Evolutionary conservation across 495 filamentous ascomycete genomes (phyloP).

Genomic region (Hyphodiscus hymeniophilus): DNA sequence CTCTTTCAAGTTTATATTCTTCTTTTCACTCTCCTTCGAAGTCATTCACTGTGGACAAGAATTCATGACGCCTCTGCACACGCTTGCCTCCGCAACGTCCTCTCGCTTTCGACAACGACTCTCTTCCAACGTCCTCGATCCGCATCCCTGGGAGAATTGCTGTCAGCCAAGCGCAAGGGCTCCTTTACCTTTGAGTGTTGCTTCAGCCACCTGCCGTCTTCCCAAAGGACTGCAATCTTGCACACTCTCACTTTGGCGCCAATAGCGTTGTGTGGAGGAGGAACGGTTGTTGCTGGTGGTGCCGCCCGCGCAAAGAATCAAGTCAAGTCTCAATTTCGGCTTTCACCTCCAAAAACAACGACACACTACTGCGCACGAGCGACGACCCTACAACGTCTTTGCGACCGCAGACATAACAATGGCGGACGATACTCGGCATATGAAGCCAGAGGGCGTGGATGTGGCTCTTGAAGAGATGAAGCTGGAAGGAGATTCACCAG

Average conservation of each 20-base stretch:
- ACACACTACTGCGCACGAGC: background rate
- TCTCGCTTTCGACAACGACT: constrained; percentile 1
- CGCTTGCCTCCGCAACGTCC: constrained; percentile 3
- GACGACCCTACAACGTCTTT: background rate
- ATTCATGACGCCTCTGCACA: constrained; percentile 17
- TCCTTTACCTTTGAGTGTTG: constrained; percentile 4
- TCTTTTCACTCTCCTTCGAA: background rate
- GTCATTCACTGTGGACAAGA: constrained; percentile 5
- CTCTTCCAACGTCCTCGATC: constrained; percentile 10
- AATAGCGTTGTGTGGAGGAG: constrained; percentile 1
- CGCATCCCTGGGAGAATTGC: constrained; percentile 5
- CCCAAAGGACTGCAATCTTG: background rate
- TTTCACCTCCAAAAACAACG: background rate
- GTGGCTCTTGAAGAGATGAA: constrained; percentile 35
- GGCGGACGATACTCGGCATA: constrained; percentile 36
- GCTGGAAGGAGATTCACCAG: constrained; percentile 24
- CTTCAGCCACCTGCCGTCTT: background rate
- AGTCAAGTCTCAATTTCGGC: constrained; percentile 8
- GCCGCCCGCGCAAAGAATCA: background rate
- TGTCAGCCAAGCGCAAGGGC: constrained; percentile 11
- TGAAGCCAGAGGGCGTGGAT: constrained; percentile 30
- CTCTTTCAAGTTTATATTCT: background rate
- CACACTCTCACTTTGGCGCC: background rate
- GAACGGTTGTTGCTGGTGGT: background rate
- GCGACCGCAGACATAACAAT: constrained; percentile 6